Conservation (phyloP, 108 stramenopile species). For the Hondaea fermentalgiana region DNA sequence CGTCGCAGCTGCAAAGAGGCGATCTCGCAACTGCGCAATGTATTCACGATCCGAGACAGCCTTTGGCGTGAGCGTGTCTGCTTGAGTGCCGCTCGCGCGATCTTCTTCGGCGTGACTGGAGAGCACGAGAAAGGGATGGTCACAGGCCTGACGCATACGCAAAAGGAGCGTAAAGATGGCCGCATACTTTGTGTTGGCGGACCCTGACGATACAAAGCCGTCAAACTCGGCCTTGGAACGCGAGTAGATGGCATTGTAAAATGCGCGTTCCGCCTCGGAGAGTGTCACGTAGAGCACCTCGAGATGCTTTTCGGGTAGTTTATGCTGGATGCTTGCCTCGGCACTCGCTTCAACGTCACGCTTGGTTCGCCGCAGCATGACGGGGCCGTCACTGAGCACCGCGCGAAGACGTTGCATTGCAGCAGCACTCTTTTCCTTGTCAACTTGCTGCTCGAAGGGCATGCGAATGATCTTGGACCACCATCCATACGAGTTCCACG, state of each 20-base stretch:
- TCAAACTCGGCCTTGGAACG: constrained; percentile 28
- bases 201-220: constrained; percentile 32
- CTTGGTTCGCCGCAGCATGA: constrained; percentile 30
- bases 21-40: background rate
- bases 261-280: constrained; percentile 24
- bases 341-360: background rate
- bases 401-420: background rate
- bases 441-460: constrained; percentile 14
- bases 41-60: background rate
- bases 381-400: background rate
- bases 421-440: background rate
- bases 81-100: background rate
- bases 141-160: constrained; percentile 38
- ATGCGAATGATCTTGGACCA: constrained; percentile 22
- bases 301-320: constrained; percentile 32
- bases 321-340: constrained; percentile 23
- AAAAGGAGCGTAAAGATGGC: constrained; percentile 38
- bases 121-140: constrained; percentile 41
- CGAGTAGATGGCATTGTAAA: constrained; percentile 33
- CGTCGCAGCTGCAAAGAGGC: background rate
- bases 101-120: background rate
- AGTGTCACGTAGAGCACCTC: constrained; percentile 26
- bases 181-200: constrained; percentile 30
- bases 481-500: constrained; percentile 36
- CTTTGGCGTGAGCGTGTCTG: background rate